These are phyloP conservation scores for Fraxinus sp. DNA, from an alignment of 305 asterid genomes.

Conservation along the genomic window DNA sequence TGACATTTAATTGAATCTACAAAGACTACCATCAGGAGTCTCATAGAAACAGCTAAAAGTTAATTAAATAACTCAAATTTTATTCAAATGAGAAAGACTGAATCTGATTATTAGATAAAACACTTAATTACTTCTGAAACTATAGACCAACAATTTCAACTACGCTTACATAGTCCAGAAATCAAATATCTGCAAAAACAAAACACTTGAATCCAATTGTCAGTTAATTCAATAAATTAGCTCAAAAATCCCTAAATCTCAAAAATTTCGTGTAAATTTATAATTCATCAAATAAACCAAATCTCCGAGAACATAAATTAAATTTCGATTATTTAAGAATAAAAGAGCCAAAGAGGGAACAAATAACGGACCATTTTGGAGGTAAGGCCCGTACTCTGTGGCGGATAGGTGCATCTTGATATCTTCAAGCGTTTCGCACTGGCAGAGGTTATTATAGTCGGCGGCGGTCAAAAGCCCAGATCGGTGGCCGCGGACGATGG, in stretches of 20 bases:
- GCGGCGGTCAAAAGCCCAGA: slow-evolving; percentile 93
- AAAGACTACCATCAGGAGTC: background rate
- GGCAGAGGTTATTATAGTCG: slow-evolving; percentile 93
- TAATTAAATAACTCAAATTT: background rate
- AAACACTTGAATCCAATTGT: background rate
- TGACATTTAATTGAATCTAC: background rate
- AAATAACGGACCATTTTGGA: slow-evolving; percentile 64
- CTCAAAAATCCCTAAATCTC: background rate
- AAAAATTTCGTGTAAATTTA: background rate
- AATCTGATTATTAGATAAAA: background rate
- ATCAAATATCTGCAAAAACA: background rate
- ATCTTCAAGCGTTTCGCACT: slow-evolving; percentile 89
- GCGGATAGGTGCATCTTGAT: slow-evolving; percentile 96
- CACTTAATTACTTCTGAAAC: background rate
- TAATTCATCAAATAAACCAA: background rate
- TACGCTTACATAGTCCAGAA: background rate
- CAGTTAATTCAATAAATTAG: background rate
- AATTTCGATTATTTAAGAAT: background rate
- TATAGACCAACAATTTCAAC: background rate
- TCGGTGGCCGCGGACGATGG: slow-evolving; percentile 90
- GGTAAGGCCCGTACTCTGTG: slow-evolving; percentile 88
- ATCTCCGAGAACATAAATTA: background rate
- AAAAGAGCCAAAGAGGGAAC: background rate
- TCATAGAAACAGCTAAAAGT: background rate
- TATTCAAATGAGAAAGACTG: background rate